These are phyloP conservation scores for Lupinus albus DNA, from an alignment of 306 rosid species.

Conservation along the genomic window DNA sequence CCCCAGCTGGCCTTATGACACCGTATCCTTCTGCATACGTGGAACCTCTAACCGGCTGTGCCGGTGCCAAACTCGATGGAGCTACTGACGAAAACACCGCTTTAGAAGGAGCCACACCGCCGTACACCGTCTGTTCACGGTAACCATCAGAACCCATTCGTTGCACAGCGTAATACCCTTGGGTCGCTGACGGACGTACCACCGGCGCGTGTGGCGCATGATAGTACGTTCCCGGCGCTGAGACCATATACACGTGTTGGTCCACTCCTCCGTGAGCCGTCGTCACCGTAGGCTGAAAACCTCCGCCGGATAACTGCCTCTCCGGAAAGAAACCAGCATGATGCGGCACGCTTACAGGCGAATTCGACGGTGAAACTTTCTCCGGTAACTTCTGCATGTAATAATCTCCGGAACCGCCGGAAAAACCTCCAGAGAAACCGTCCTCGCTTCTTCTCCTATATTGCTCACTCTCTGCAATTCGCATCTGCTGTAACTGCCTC, in stretches of 20 bases:
- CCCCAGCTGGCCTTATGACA: slow-evolving; percentile 46
- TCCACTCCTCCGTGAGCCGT: slow-evolving; percentile 50
- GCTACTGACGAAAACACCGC: slow-evolving; percentile 41
- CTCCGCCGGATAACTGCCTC: slow-evolving; percentile 57
- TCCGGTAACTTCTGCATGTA: slow-evolving; percentile 60
- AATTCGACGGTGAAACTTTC: slow-evolving; percentile 40
- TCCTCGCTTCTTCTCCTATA: slow-evolving; percentile 62
- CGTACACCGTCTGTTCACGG: slow-evolving; percentile 75
- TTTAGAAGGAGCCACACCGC: slow-evolving; percentile 41
- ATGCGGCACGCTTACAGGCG: slow-evolving; percentile 34
- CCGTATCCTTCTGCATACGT: slow-evolving; percentile 59
- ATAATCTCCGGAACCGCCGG: slow-evolving; percentile 45
- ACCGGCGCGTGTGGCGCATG: slow-evolving; percentile 58
- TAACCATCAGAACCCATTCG: slow-evolving; percentile 60
- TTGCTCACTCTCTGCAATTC: slow-evolving; percentile 60
- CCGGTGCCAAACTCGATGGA: slow-evolving; percentile 40
- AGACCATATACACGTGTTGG: slow-evolving; percentile 60
- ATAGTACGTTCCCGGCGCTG: slow-evolving; percentile 55
- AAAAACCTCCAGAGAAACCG: slow-evolving; percentile 46
- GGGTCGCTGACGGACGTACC: slow-evolving; percentile 51
- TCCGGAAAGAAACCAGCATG: slow-evolving; percentile 63
- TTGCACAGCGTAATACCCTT: slow-evolving; percentile 72
- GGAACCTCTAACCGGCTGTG: slow-evolving; percentile 46
- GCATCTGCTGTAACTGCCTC: slow-evolving; percentile 72
- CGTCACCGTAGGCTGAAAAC: slow-evolving; percentile 45